phyloP scores from a whole-genome alignment of 192 early-diverging fungal species.

The Haplosporangium gracile region DNA sequence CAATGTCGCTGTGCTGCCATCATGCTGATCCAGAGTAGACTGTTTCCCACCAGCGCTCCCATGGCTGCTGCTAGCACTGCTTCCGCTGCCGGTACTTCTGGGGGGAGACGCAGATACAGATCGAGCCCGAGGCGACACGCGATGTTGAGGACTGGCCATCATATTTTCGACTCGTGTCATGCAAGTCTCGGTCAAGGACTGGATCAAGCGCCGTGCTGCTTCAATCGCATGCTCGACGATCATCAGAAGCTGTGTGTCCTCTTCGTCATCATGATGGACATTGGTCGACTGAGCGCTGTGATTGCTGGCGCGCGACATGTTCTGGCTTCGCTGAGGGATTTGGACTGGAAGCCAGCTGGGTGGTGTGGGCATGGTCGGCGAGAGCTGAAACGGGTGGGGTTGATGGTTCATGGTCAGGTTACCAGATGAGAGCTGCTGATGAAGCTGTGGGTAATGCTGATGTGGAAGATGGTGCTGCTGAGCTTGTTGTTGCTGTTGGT shows the following conservation, averaged over 20 bases:
- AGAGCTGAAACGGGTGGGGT: conserved; percentile 37
- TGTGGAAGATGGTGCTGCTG: conserved; percentile 12
- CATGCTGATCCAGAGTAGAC: conserved; percentile 2
- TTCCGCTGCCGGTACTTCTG: conserved; percentile 24
- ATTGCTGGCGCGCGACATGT: conserved; percentile 47
- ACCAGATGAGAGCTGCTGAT: not conserved
- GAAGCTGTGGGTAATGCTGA: conserved; percentile 1
- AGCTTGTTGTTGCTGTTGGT: conserved; percentile 22
- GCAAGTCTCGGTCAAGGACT: conserved; percentile 44
- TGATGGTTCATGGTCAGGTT: conserved; percentile 9
- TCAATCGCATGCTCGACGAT: conserved; percentile 46
- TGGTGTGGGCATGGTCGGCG: conserved; percentile 31
- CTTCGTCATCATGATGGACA: conserved; percentile 27
- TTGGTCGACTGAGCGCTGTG: conserved; percentile 39
- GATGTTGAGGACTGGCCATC: conserved; percentile 31
- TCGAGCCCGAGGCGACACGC: conserved; percentile 21
- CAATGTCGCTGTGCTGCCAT: not conserved
- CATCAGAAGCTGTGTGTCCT: conserved; percentile 31
- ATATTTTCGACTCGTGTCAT: conserved; percentile 38
- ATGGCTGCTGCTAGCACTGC: conserved; percentile 9
- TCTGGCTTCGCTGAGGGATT: conserved; percentile 46
- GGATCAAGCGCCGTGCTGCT: conserved; percentile 40
- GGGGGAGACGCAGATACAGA: conserved; percentile 52
- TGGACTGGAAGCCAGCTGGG: conserved; percentile 35
- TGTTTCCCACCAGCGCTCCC: conserved; percentile 5